phyloP scores from a whole-genome alignment of 176 grass and related monocot genomes.

The Oryza officinalis region DNA sequence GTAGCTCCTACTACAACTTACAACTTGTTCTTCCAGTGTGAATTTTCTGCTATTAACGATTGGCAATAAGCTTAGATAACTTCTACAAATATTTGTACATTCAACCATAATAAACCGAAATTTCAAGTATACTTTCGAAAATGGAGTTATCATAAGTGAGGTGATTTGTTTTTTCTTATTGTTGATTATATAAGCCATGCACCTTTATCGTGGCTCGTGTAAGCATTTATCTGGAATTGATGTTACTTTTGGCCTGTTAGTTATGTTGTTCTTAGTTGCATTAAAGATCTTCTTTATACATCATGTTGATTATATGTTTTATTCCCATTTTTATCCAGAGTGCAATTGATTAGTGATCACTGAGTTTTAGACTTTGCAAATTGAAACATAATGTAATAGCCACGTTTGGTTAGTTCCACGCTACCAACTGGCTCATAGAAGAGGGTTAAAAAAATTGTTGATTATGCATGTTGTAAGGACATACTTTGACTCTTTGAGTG shows the following conservation, averaged over 20 bases:
- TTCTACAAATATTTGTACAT: not conserved
- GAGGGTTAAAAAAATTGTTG: not conserved
- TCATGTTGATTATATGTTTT: not conserved
- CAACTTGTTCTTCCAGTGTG: not conserved
- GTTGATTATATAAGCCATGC: not conserved
- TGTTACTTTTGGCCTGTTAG: slow-evolving; percentile 2
- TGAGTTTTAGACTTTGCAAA: not conserved
- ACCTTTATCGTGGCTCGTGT: not conserved
- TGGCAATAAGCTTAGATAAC: not conserved
- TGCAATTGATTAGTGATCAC: not conserved
- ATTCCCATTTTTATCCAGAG: not conserved
- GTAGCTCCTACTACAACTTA: not conserved
- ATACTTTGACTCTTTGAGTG: not conserved
- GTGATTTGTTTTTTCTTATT: not conserved
- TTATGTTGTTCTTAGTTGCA: not conserved
- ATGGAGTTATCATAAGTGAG: not conserved
- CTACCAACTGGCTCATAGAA: not conserved
- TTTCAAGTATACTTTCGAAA: not conserved
- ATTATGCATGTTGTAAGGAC: not conserved
- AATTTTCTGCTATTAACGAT: slow-evolving; percentile 9
- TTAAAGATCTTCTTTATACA: not conserved
- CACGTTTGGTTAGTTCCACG: not conserved
- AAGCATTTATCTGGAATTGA: not conserved
- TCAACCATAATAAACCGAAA: not conserved
- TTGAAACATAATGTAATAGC: slow-evolving; percentile 1